Evolutionary conservation across 148 eudicot species (phyloP).

Genomic region (Rhododendron vialii): DNA sequence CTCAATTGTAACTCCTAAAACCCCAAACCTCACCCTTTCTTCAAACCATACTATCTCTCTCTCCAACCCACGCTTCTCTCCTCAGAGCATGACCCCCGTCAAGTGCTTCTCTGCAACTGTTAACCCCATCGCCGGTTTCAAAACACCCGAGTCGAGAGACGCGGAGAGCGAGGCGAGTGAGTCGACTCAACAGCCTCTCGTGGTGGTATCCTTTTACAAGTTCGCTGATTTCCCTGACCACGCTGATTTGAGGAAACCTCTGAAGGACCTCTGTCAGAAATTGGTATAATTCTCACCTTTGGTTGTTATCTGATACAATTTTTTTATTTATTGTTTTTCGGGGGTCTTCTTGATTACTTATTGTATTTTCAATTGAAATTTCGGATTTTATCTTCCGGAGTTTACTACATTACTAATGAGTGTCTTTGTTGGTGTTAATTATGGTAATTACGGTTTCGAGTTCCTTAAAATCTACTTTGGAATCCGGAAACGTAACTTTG

Average conservation of each 20-base stretch:
- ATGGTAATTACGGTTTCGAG: neutral
- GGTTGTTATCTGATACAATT: neutral
- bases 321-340: neutral
- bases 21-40: conserved; percentile 17
- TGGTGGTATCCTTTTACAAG: conserved; percentile 90
- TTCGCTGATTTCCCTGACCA: conserved; percentile 86
- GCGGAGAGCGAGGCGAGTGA: neutral
- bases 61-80: conserved; percentile 15
- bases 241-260: conserved; percentile 57
- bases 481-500: neutral
- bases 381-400: neutral
- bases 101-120: conserved; percentile 25
- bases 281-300: conserved; percentile 41
- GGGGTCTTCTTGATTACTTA: neutral
- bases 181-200: conserved; percentile 31
- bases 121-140: conserved; percentile 16
- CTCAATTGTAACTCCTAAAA: conserved; percentile 10
- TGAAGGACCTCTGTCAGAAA: conserved; percentile 66
- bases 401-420: neutral
- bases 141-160: neutral
- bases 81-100: conserved; percentile 11
- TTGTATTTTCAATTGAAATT: neutral
- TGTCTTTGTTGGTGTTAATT: neutral
- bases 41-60: conserved; percentile 19
- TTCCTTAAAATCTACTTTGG: neutral